Evolutionary conservation across 768 basidiomycete species (phyloP).

Genomic region (Xerocomus potaroensis): DNA sequence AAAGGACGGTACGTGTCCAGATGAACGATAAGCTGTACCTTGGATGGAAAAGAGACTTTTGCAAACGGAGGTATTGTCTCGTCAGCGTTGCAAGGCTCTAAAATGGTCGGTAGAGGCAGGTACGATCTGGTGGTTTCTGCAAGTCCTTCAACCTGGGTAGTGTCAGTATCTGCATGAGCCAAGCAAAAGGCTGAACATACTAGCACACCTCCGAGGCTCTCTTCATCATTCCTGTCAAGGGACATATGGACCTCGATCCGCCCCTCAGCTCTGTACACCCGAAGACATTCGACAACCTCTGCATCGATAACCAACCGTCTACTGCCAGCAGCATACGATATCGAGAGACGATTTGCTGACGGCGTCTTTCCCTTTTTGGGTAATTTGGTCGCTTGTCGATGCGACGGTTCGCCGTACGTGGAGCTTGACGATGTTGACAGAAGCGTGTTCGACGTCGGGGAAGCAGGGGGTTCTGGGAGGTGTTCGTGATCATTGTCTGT

Average conservation of each 20-base stretch:
- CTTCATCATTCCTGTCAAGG: slow-evolving; percentile 50
- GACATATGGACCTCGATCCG: slow-evolving; percentile 78
- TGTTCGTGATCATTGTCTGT: slow-evolving; percentile 39
- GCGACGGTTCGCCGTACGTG: slow-evolving; percentile 44
- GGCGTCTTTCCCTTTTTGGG: slow-evolving; percentile 45
- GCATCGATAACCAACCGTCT: slow-evolving; percentile 87
- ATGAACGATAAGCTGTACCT: slow-evolving; percentile 65
- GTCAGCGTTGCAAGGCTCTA: slow-evolving; percentile 44
- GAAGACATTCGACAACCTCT: slow-evolving; percentile 75
- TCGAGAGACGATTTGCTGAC: slow-evolving; percentile 85
- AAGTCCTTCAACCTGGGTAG: slow-evolving; percentile 63
- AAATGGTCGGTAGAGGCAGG: slow-evolving; percentile 47
- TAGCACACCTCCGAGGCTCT: slow-evolving; percentile 66
- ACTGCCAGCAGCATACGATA: slow-evolving; percentile 89
- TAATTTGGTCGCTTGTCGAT: slow-evolving; percentile 24
- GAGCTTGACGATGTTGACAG: slow-evolving; percentile 31
- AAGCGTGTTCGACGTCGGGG: slow-evolving; percentile 50
- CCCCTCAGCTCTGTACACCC: slow-evolving; percentile 76
- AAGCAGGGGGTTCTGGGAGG: slow-evolving; percentile 56
- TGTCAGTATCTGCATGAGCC: slow-evolving; percentile 8
- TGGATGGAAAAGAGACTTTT: slow-evolving; percentile 47
- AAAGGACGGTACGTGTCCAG: slow-evolving; percentile 86
- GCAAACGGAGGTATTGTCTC: slow-evolving; percentile 71
- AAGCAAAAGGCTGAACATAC: slow-evolving; percentile 43
- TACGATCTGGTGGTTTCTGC: slow-evolving; percentile 72